phyloP scores from a whole-genome alignment of 495 filamentous ascomycete genomes.

The Aspergillus carlsbadensis region DNA sequence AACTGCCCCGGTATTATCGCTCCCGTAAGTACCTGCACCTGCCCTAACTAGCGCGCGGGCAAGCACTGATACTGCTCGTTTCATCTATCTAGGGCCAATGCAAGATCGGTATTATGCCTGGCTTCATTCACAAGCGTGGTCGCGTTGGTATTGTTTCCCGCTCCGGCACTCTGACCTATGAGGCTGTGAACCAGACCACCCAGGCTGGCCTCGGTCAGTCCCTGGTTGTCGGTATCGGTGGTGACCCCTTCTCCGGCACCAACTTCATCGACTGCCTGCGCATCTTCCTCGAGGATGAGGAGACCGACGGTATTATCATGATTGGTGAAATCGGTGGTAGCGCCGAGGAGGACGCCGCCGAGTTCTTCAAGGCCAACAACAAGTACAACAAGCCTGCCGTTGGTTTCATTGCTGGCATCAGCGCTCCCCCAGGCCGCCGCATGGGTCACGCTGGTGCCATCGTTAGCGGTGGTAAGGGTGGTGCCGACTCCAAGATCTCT shows the following conservation, averaged over 20 bases:
- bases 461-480: constrained; percentile 95
- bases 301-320: constrained; percentile 99
- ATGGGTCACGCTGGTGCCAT: constrained; percentile 99
- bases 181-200: constrained; percentile 99
- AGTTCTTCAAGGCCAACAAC: constrained; percentile 91
- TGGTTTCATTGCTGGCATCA: constrained; percentile 97
- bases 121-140: constrained; percentile 99
- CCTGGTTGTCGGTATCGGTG: constrained; percentile 96
- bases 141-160: constrained; percentile 98
- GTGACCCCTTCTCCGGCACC: constrained; percentile 97
- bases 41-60: background rate
- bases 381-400: constrained; percentile 92
- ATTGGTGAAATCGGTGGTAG: constrained; percentile 98
- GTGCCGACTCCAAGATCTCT: constrained; percentile 94
- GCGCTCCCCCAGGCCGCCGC: constrained; percentile 88
- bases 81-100: constrained; percentile 72
- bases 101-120: constrained; percentile 99
- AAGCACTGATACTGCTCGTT: constrained; percentile 6
- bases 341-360: constrained; percentile 95
- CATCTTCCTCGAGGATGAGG: constrained; percentile 92
- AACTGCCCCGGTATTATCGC: constrained; percentile 99
- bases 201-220: constrained; percentile 95
- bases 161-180: constrained; percentile 97
- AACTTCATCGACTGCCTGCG: constrained; percentile 99
- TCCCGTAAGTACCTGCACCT: constrained; percentile 47